These are phyloP conservation scores for Ganoderma sp. DNA, from an alignment of 1,284 basidiomycete species.

Conservation along the genomic window DNA sequence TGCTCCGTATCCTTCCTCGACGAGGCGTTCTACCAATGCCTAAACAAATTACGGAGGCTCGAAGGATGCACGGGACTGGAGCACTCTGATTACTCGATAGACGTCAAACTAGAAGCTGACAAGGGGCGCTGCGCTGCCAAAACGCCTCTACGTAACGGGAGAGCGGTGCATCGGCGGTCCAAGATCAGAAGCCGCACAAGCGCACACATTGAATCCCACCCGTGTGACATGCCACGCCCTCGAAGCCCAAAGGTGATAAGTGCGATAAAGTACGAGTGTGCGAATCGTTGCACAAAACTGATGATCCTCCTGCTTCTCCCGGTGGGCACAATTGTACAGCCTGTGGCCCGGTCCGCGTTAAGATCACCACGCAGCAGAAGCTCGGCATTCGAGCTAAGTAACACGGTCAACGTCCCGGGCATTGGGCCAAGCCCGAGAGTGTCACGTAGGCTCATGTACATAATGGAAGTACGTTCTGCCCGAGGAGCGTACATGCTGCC, in stretches of 20 bases:
- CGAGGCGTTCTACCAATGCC: no score
- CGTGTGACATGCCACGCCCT: neutral
- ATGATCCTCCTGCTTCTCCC: conserved; percentile 2
- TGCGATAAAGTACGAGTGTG: conserved; percentile 1
- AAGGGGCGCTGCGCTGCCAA: neutral
- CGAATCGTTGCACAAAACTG: neutral
- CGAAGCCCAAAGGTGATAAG: conserved; percentile 5
- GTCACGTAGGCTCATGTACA: neutral
- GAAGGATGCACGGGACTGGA: neutral
- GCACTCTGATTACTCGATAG: neutral
- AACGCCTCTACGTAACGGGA: neutral
- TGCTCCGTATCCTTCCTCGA: no score
- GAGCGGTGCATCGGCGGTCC: neutral
- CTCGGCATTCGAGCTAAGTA: neutral
- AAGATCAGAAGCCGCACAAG: neutral
- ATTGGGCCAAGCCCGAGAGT: neutral
- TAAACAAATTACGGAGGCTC: no score
- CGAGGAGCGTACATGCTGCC: neutral
- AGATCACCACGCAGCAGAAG: neutral
- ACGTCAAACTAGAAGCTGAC: neutral
- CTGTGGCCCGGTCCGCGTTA: neutral
- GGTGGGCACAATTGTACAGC: neutral
- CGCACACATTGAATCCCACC: neutral
- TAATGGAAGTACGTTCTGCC: neutral
- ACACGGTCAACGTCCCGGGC: neutral